Evolutionary conservation across 345 rosid genomes (phyloP), one percentile per base, ranked within the genome.

Genomic region (Tarenaya hassleriana): DNA sequence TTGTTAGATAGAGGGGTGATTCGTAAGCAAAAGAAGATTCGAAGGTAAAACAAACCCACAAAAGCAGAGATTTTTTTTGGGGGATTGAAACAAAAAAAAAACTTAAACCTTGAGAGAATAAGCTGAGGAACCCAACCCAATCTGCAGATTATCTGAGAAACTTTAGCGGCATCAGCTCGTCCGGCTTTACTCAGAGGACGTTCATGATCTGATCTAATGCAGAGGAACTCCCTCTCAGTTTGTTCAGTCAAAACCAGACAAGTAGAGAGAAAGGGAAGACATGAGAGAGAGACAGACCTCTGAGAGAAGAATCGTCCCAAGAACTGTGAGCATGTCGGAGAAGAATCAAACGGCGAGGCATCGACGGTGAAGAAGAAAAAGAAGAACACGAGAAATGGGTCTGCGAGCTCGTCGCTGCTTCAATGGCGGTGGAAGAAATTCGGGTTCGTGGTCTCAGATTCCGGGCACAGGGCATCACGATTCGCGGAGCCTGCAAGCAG

Each of bases 301-400:
- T 80, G 14, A 84, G 64, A 17, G 92, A 69, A 50, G 79, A 67
- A 63, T 77, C 52, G 10, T 74, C 74, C 95, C 89, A 82, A 47
- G 96, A 91, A 60, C 96, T 91, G 73, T 91, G 52, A 38, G 98
- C 98, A 40, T 91, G 98, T 50, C 98, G 96, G 47, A 84, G 96
- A 44, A 87, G 80, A 62, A 91, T 79, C 58, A 91, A 95, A 31
- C 96, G 96, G 40, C 98, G 96, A 64, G 73, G 47, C 33, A 69
- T 65, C 34, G 73, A 46, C 10, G 69, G 24, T 3, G 79, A 43
- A 7, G 63, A 27, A 44, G 66, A 62, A 14, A n/a, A n/a, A n/a
- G n/a, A n/a, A n/a, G n/a, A n/a, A n/a, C n/a, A n/a, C n/a, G n/a
- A n/a, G n/a, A n/a, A n/a, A n/a, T n/a, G n/a, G n/a, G n/a, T n/a